Evolutionary conservation across 1,284 basidiomycete genomes (phyloP).

Genomic region (Pseudozyma sp.): DNA sequence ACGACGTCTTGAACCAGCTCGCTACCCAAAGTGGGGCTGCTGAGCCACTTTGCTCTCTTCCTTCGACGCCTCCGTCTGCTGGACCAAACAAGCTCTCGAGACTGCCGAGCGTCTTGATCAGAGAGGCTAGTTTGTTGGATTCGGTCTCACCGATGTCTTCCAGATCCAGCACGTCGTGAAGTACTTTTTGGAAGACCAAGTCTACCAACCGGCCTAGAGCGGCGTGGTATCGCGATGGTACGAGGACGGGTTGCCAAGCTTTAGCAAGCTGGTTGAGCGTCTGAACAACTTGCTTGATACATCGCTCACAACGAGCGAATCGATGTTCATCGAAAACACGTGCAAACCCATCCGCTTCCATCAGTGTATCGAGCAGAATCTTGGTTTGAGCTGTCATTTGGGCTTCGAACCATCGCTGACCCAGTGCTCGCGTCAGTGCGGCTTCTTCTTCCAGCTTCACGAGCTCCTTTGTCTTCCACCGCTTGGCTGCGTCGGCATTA

Average conservation of each 20-base stretch:
- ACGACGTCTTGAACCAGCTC: constrained; percentile 66
- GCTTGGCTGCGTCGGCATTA: constrained; percentile 21
- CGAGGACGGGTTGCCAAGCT: constrained; percentile 77
- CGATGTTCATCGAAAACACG: constrained; percentile 80
- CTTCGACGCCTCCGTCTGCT: constrained; percentile 67
- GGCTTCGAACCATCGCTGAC: constrained; percentile 53
- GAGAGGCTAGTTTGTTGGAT: constrained; percentile 82
- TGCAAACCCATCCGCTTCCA: constrained; percentile 78
- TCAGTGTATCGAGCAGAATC: constrained; percentile 73
- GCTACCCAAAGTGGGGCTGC: constrained; percentile 60
- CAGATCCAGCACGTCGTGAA: constrained; percentile 81
- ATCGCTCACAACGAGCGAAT: constrained; percentile 81
- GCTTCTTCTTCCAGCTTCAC: constrained; percentile 48
- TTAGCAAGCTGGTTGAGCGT: constrained; percentile 77
- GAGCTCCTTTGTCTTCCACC: constrained; percentile 23
- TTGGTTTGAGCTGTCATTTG: constrained; percentile 70
- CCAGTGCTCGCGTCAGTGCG: constrained; percentile 37
- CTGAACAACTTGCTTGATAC: constrained; percentile 77
- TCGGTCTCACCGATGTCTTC: constrained; percentile 91
- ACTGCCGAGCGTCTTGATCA: constrained; percentile 80
- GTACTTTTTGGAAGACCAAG: constrained; percentile 77
- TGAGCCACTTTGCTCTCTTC: constrained; percentile 66
- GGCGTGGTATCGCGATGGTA: constrained; percentile 57
- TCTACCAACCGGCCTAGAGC: constrained; percentile 81
- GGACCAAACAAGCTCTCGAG: constrained; percentile 81